Evolutionary conservation across 306 rosid species (phyloP), one percentile per base, ranked within the genome.

Genomic region (Casuarina equisetifolia): DNA sequence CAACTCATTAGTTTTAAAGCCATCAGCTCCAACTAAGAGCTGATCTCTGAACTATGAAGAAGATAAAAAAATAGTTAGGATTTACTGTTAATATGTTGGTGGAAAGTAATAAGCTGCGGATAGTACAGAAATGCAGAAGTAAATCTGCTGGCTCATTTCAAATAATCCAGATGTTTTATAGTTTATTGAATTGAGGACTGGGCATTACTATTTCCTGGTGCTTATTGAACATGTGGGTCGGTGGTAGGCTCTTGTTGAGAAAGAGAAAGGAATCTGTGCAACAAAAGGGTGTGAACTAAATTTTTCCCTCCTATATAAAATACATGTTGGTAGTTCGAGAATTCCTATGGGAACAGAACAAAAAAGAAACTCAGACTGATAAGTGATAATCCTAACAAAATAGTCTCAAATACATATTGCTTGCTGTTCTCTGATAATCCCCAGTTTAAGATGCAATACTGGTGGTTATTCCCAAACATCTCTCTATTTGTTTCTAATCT

Each of bases 401-500:
- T 25, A 44, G 25, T 9, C 38, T 75, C 55, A 49, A 50, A 74
- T 35, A 54, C 79, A 62, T 49, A 12, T 38, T 79, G 75, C 48
- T 11, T 64, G 55, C 55, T 74, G 49, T 51, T 73, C n/a, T 35
- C 59, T 70, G 57, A 19, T 11, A 48, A 76, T 62, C 40, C 38
- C 48, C 52, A 49, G 19, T 25, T 42, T 25, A 48, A 78, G 76
- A 78, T 71, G 82, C 57, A 74, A 7, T 46, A 32, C 35, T 19
- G 50, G 46, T 73, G 40, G 44, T 19, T 49, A 20, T 72, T 61
- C 58, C 46, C 54, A 1, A 19, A 36, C 6, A 19, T 54, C 62
- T 78, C 57, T 54, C 17, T 4, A 10, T 12, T 11, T 3, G 12
- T 8, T 82, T 68, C 76, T 11, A 20, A 74, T 46, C 63, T 17